Percentiles rank a stretch among this genome's conserved stretches.
phyloP scores from a whole-genome alignment of 768 basidiomycete species.

The Mycena olivaceomarginata region DNA sequence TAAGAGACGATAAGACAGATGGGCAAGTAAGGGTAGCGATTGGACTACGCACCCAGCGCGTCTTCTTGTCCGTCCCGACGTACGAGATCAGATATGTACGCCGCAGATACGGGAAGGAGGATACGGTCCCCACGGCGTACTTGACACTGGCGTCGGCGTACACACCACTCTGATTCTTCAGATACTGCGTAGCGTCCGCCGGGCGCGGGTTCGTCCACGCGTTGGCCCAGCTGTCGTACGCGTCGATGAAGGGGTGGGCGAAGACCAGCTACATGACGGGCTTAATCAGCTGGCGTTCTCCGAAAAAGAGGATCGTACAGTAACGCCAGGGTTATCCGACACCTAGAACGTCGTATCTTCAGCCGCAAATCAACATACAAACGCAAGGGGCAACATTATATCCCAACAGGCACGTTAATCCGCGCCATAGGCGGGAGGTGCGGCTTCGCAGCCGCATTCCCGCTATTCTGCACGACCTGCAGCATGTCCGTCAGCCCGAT shows the following conservation, averaged over 20 bases:
- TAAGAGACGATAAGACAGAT: constrained; percentile 42
- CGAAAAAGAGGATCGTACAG: constrained; percentile 57
- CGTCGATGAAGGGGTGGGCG: constrained; percentile 77
- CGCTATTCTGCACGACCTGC: too few relatives aligned
- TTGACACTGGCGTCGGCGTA: constrained; percentile 75
- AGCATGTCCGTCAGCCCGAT: too few relatives aligned
- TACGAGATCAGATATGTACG: constrained; percentile 44
- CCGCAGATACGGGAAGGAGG: neutral
- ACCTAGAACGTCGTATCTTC: constrained; percentile 51
- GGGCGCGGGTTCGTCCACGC: constrained; percentile 73
- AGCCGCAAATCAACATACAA: too few relatives aligned
- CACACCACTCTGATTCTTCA: constrained; percentile 70
- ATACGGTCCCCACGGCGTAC: constrained; percentile 49
- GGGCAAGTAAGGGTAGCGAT: neutral
- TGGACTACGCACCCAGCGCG: constrained; percentile 65
- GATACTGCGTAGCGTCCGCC: constrained; percentile 75
- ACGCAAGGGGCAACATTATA: too few relatives aligned
- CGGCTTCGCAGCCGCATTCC: too few relatives aligned
- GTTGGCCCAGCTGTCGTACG: constrained; percentile 79
- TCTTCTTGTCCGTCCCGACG: constrained; percentile 64
- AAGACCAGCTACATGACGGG: constrained; percentile 69
- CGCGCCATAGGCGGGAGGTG: too few relatives aligned
- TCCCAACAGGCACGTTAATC: too few relatives aligned
- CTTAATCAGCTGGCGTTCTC: neutral
- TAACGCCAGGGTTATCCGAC: constrained; percentile 79